Percentiles rank a stretch among this genome's conserved stretches.
These are phyloP conservation scores for Aspergillus mulundensis DNA, from an alignment of 495 filamentous ascomycete species.

Conservation along the genomic window DNA sequence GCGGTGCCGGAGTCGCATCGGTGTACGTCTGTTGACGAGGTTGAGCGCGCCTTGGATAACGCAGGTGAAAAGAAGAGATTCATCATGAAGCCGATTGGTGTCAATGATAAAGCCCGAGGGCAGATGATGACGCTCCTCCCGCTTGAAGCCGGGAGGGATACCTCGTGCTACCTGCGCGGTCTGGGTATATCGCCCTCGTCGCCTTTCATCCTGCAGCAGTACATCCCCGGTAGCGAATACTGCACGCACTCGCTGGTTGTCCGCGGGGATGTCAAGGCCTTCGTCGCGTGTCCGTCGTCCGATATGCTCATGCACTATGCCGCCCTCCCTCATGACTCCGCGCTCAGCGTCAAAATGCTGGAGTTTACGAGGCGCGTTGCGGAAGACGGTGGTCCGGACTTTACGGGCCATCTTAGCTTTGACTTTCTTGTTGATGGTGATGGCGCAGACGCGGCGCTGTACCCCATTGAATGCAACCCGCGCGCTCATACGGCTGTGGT, in stretches of 20 bases:
- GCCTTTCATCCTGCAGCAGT: slow-evolving; percentile 1
- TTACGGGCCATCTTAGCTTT: slow-evolving; percentile 2
- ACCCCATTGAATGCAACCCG: slow-evolving; percentile 2
- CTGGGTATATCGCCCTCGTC: background rate
- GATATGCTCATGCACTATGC: slow-evolving; percentile 2
- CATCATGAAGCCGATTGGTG: slow-evolving; percentile 1
- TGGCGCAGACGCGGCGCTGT: background rate
- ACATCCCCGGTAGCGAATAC: background rate
- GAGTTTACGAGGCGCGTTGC: slow-evolving; percentile 2
- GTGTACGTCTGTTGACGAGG: background rate
- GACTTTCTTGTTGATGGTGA: background rate
- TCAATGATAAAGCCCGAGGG: background rate
- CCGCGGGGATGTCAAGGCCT: background rate
- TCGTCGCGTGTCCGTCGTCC: background rate
- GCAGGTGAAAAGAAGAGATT: background rate
- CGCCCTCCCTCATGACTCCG: background rate
- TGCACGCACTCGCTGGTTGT: slow-evolving; percentile 5
- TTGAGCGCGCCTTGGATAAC: background rate
- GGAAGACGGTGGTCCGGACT: background rate
- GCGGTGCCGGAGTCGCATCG: background rate
- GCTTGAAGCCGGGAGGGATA: background rate
- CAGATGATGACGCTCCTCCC: slow-evolving; percentile 4
- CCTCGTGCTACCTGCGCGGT: background rate
- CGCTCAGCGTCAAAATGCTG: slow-evolving; percentile 1
- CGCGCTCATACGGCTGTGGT: slow-evolving; percentile 3